Evolutionary conservation across 306 rosid species (phyloP), one percentile per base, ranked within the genome.

Genomic region (Rubus parviflorus): DNA sequence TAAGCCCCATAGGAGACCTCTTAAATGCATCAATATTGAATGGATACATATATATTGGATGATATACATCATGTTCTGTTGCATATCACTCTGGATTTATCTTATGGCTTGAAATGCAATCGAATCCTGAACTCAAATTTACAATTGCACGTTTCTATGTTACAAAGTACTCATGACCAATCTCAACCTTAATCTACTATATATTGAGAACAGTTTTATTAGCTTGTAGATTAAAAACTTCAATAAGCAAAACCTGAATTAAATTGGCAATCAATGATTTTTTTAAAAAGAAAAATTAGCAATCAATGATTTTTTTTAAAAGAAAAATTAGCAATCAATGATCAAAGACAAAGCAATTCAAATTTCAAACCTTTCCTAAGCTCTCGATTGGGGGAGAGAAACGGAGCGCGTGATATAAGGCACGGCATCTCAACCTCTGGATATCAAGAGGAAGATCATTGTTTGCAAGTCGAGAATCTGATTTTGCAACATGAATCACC

Each of bases 381-480:
- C 70, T 85, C 83, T 91, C 97, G 75, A 91, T 93, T 37, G 89
- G 87, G 64, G 89, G 93, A 90, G 98, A 89, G 82, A 93, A 93
- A 63, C 67, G 96, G 73, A 93, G 93, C 71, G 97, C 97, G 23
- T 85, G 87, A 81, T 93, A 93, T 80, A 93, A 85, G 12, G 97
- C 91, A 42, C 97, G 96, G 37, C 98, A 93, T 90, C 98, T 88
- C 84, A 93, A 85, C 80, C 92, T 89, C 87, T 93, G 98, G 63
- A 91, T 82, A 75, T 93, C 98, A 72, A 90, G 78, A 69, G 96
- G 94, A 77, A 93, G 92, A 74, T 90, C 91, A 76, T 93, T 93
- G 87, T 93, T 93, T 72, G 97, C 98, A 73, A 93, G 95, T 58
- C 98, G 90, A 76, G 98, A 91, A 85, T 91, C 98, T 37, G 98